Evolutionary conservation across 805 yeast species (phyloP).

Genomic region (Teunomyces barrocoloradensis): DNA sequence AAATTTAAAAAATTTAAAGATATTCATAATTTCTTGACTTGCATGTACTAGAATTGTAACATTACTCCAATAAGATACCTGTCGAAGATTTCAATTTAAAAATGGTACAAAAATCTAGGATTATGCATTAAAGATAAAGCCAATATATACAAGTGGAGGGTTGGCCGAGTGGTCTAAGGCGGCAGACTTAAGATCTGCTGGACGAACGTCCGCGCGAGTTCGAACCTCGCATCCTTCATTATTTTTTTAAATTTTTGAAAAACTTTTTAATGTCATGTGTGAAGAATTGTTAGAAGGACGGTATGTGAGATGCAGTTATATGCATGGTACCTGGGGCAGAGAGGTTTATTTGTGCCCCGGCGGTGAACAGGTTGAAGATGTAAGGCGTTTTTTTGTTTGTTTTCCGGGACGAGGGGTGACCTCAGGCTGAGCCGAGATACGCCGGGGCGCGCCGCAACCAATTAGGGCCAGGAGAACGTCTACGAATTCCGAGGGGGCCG

Average conservation of each 20-base stretch:
- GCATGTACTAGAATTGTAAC: too few relatives aligned
- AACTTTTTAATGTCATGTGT: neutral
- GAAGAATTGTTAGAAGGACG: neutral
- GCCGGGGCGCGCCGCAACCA: constrained; percentile 5
- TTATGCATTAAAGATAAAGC: constrained; percentile 3
- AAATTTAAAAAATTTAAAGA: too few relatives aligned
- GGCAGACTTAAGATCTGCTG: constrained; percentile 51
- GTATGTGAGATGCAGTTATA: neutral
- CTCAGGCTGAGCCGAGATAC: neutral
- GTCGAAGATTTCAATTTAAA: neutral
- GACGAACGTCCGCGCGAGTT: constrained; percentile 52
- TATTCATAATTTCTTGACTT: too few relatives aligned
- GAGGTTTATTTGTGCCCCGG: neutral
- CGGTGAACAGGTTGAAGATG: neutral
- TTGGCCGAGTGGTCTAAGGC: constrained; percentile 55
- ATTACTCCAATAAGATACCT: too few relatives aligned
- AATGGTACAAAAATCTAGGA: constrained; percentile 3
- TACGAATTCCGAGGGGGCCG: constrained; percentile 2
- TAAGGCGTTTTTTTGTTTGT: neutral
- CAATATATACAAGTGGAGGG: constrained; percentile 32
- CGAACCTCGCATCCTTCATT: constrained; percentile 53
- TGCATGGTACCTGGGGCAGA: neutral
- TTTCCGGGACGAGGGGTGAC: neutral
- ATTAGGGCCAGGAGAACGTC: neutral
- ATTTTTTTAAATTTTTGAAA: constrained; percentile 14